Evolutionary conservation across 495 filamentous ascomycete species (phyloP).

Genomic region (Penicillium lagena): DNA sequence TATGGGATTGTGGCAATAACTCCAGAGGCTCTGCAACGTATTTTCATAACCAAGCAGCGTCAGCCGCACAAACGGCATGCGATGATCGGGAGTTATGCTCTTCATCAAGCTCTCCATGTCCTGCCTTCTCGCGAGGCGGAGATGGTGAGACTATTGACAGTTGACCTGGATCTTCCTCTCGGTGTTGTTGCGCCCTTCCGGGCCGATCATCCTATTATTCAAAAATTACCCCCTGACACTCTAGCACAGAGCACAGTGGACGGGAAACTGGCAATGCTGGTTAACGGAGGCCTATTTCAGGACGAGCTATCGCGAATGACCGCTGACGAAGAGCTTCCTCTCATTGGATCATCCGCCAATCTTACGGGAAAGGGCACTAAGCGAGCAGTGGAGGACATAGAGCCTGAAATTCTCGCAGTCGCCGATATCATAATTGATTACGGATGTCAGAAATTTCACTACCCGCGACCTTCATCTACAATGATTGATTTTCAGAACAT

Average conservation of each 20-base stretch:
- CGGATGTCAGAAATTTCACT: conserved; percentile 15
- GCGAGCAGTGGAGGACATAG: conserved; percentile 19
- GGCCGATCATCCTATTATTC: conserved; percentile 10
- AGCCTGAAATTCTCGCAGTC: conserved; percentile 14
- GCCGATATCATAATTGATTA: conserved; percentile 28
- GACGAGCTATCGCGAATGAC: conserved; percentile 18
- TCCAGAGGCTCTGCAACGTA: conserved; percentile 8
- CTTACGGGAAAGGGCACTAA: conserved; percentile 21
- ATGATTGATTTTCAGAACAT: conserved; percentile 23
- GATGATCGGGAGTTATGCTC: conserved; percentile 17
- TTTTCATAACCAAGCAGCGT: conserved; percentile 12
- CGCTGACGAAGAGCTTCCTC: conserved; percentile 3
- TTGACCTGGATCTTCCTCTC: conserved; percentile 15
- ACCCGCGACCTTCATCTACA: conserved; percentile 21
- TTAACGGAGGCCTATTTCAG: conserved; percentile 18
- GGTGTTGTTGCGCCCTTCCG: conserved; percentile 17
- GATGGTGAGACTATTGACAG: conserved; percentile 13
- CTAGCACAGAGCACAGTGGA: conserved; percentile 8
- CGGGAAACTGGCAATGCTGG: conserved; percentile 19
- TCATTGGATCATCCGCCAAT: conserved; percentile 24
- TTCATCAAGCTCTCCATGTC: conserved; percentile 11
- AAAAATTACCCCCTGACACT: background rate
- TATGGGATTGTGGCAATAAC: conserved; percentile 16
- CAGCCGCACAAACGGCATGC: conserved; percentile 18
- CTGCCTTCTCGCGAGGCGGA: conserved; percentile 2